Base-by-base conservation (phyloP, 257 asterid genomes). In the Catharanthus roseus region DNA sequence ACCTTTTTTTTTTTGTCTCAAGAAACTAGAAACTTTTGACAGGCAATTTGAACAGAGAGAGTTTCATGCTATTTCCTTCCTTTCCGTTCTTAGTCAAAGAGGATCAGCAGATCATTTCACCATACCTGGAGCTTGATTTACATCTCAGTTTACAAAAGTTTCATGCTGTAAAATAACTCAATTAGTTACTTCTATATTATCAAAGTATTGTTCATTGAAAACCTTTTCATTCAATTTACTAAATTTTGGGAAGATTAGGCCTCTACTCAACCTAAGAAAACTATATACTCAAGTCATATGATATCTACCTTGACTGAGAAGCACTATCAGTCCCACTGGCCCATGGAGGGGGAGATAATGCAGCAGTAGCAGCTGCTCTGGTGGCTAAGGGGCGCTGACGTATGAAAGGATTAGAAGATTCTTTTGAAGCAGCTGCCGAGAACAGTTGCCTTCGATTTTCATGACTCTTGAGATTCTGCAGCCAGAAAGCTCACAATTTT, bases 321-420 rank as follows among this genome's bases (percentile, higher is more conserved):
- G 97, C 81, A 72, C 96, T 81, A 53, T 82, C 67, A 56, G 85
- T 24, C 38, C 67, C 84, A 62, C 74, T 84, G 60, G 88, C 91
- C 98, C 97, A 93, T 10, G 95, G 96, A 75, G 89, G 96, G 67
- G 96, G 91, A 19, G 92, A 68, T 36, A 87, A 75, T 49, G 86
- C 75, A 33, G 86, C 82, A 78, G 81, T 80, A 62, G 87, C 72
- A 66, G 87, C 65, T 77, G 91, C 16, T 82, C 74, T 89, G 77
- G 89, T 66, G 65, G 84, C 91, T 80, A 93, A 82, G 10, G 98
- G 98, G 42, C 96, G 96, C 80, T 91, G 97, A 73, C 96, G 95
- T 80, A 83, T 84, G 64, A 93, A 91, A 36, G 99, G 96, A 81
- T 93, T 93, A 63, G 96, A 62, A 56, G 89, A 75, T 45, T 83